Evolutionary conservation across 257 asterid genomes (phyloP).

Genomic region (Ilex aquifolium): DNA sequence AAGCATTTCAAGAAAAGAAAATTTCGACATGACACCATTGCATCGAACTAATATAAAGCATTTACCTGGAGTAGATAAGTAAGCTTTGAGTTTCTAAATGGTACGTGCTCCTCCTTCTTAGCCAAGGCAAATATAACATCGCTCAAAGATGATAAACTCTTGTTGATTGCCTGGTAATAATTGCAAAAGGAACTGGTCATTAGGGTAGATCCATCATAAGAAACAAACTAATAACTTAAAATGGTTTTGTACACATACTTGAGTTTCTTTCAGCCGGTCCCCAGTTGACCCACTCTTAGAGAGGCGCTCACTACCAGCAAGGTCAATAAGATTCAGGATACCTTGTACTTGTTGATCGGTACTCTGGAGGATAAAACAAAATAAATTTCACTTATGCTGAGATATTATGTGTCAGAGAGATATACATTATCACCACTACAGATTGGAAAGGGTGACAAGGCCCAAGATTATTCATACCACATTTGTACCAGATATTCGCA

Average conservation of each 20-base stretch:
- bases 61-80: conserved; percentile 98
- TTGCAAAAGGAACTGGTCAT: neutral
- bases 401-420: neutral
- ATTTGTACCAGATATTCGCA: conserved; percentile 71
- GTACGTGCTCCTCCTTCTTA: conserved; percentile 91
- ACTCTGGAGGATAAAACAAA: conserved; percentile 32
- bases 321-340: conserved; percentile 78
- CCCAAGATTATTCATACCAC: conserved; percentile 48
- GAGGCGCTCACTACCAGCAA: conserved; percentile 98
- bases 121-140: conserved; percentile 95
- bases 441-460: neutral
- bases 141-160: conserved; percentile 83
- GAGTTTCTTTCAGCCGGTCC: conserved; percentile 93
- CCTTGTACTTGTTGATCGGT: conserved; percentile 96
- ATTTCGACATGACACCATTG: neutral
- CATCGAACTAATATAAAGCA: neutral
- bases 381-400: neutral
- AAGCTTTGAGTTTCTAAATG: conserved; percentile 87
- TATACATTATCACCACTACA: neutral
- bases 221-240: conserved; percentile 3
- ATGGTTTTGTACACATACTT: conserved; percentile 34
- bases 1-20: neutral
- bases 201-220: conserved; percentile 6
- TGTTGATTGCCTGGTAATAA: conserved; percentile 73
- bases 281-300: conserved; percentile 93